Base-by-base conservation (phyloP, 495 filamentous ascomycete genomes). In the Collariella sp. region DNA sequence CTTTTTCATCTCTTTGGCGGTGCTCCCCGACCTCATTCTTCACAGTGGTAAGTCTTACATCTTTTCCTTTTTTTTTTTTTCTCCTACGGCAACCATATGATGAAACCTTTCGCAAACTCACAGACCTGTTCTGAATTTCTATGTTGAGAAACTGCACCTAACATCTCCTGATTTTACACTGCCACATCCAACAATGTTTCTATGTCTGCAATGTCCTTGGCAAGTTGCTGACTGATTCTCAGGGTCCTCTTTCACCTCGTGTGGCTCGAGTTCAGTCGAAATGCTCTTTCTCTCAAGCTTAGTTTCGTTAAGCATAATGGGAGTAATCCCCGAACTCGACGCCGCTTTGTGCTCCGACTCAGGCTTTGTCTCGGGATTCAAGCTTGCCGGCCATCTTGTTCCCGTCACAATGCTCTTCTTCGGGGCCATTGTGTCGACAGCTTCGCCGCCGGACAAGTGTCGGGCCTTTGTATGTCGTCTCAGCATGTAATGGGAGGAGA, bases 51-150 rank as follows among this genome's bases (percentile, higher is more conserved):
- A 29, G 47, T 51, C 50, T 33, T 34, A 26, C 22, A 13, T 23
- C 48, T 52, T 23, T 24, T 34, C 33, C 44, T 35, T 19, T 15
- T 34, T 15, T 18, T 16, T 34, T 3, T 34, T 11, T 16, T 46
- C 41, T 29, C 36, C 40, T 39, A 4, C 26, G 45, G 44, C 26
- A 38, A 13, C n/a, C n/a, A 22, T 34, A 67, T 77, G 74, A 78
- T 78, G 73, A 77, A 67, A 72, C n/a, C n/a, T n/a, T 54, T 46
- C 59, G 70, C 68, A 69, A 70, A 72, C 59, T 77, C 71, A 78
- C 76, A 79, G 76, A 79, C 76, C 76, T 79, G 76, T 79, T 79
- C 76, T 76, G 74, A 79, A 76, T 24, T 13, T 42, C 41, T 56
- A 57, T 79, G 76, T 75, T 68, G 76, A 77, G 66, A 70, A 59